Percentiles rank a stretch among this genome's conserved stretches.
Evolutionary conservation across 305 asterid genomes (phyloP).

Genomic region (Fraxinus sp.): DNA sequence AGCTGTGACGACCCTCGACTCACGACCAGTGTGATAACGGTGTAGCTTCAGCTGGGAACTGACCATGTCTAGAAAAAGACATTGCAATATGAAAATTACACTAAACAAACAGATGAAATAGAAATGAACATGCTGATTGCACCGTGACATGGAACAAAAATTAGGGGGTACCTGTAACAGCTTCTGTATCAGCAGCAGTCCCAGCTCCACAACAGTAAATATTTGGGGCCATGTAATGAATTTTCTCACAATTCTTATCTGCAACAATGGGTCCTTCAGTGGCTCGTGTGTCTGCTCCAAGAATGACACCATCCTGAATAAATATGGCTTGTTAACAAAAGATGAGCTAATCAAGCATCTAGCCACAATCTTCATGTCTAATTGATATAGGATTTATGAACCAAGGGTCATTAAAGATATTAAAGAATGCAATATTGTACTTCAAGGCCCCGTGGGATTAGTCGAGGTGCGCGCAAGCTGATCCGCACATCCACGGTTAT

Average conservation of each 20-base stretch:
- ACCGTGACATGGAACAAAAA: neutral
- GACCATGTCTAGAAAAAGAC: conserved; percentile 45
- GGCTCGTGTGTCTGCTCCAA: conserved; percentile 67
- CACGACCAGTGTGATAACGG: conserved; percentile 54
- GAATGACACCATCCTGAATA: conserved; percentile 59
- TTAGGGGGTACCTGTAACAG: conserved; percentile 47
- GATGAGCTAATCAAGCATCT: neutral
- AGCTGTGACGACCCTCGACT: conserved; percentile 62
- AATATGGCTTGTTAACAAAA: neutral
- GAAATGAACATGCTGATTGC: neutral
- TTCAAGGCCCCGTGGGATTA: too few species aligned
- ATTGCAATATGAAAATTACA: conserved; percentile 7
- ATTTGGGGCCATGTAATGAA: conserved; percentile 56
- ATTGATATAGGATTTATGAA: neutral
- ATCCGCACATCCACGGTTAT: too few species aligned
- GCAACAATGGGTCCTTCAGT: conserved; percentile 66
- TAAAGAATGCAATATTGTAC: neutral
- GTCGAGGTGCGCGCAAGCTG: too few species aligned
- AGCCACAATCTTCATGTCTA: neutral
- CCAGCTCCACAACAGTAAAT: conserved; percentile 69
- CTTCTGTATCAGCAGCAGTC: conserved; percentile 70
- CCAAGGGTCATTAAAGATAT: neutral
- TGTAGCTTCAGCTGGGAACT: conserved; percentile 58
- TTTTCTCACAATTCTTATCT: conserved; percentile 61
- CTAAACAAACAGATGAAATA: neutral